Base-by-base conservation (phyloP, 1,284 basidiomycete genomes). In the Apiotrichum gracile region DNA sequence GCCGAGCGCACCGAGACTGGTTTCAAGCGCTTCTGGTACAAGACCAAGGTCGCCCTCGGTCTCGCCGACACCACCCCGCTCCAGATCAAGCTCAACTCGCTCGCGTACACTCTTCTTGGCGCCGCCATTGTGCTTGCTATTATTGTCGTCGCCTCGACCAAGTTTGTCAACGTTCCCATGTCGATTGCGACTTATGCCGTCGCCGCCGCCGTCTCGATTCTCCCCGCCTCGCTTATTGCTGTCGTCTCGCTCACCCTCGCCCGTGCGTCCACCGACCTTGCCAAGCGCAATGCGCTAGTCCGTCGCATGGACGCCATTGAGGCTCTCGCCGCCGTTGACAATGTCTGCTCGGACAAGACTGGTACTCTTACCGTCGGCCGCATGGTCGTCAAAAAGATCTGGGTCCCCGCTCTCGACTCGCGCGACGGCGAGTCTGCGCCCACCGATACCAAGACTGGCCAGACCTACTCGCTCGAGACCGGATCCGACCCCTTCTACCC, bases 311-410 rank as follows among this genome's bases (percentile, higher is more conserved):
- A 76, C 55, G 73, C 74, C 13, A 76, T 84, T 49, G 83, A 84
- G 61, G 81, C 80, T n/a, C 71, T 85, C n/a, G 79, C 79, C 2
- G 78, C 79, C 38, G 80, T 83, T 7, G 80, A 82, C 45, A 80
- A 83, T 63, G 80, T 84, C 52, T 84, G 82, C 66, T 82, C 79
- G 19, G 82, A 84, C 70, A 84, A 83, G 72, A 84, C 83, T 2
- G 83, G 83, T 25, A 85, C 83, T 1, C 72, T 85, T n/a, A 85
- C 83, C 0, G 75, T 69, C 68, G 81, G 81, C 6, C 75, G 68
- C 54, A 75, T 78, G 77, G 80, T 82, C 12, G 78, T 82, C 27
- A 78, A 79, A n/a, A 81, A 81, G 55, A 77, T 80, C 44, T 83
- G 81, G 81, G 64, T 83, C 1, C 80, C 81, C 5, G 52, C 61